A percentile compares a stretch with the other conserved stretches of the same genome.
phyloP scores from a whole-genome alignment of 2,329 filamentous ascomycete species.

The Tricladium varicosporioides region DNA sequence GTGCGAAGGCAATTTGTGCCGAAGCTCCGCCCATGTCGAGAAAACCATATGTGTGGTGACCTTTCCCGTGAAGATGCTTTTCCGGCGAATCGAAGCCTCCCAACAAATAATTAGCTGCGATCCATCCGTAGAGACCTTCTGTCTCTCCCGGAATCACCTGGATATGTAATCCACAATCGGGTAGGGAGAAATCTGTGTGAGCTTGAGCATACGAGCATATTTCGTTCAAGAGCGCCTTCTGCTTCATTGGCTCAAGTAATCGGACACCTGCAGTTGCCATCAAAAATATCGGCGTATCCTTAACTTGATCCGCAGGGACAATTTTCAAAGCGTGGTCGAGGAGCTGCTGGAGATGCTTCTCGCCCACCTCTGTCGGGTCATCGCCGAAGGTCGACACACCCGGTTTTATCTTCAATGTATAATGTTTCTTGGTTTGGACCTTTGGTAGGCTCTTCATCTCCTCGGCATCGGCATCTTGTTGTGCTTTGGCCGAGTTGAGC shows the following conservation, averaged over 20 bases:
- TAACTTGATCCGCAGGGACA: constrained; percentile 72
- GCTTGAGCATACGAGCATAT: constrained; percentile 80
- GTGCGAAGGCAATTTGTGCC: constrained; percentile 95
- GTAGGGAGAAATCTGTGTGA: constrained; percentile 77
- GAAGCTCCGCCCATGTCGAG: constrained; percentile 98
- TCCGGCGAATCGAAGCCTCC: constrained; percentile 82
- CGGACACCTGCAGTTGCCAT: constrained; percentile 97
- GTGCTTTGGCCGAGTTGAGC: constrained; percentile 71
- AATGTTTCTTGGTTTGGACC: constrained; percentile 78
- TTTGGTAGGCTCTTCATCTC: constrained; percentile 71
- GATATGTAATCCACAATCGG: constrained; percentile 86
- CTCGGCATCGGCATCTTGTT: constrained; percentile 55
- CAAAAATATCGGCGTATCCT: constrained; percentile 87
- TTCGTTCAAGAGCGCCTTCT: constrained; percentile 68
- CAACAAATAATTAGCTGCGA: constrained; percentile 92
- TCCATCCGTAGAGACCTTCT: constrained; percentile 95
- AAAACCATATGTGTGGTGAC: constrained; percentile 94
- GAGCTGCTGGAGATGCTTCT: constrained; percentile 76
- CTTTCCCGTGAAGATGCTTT: constrained; percentile 76
- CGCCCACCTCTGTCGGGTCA: constrained; percentile 71
- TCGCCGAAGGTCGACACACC: constrained; percentile 89
- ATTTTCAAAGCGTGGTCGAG: constrained; percentile 78
- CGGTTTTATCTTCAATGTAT: constrained; percentile 92
- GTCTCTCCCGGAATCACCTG: constrained; percentile 96
- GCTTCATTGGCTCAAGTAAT: constrained; percentile 71